These are phyloP conservation scores for Westerdykella aurantiaca DNA, from an alignment of 2,329 filamentous ascomycete species.

Conservation along the genomic window DNA sequence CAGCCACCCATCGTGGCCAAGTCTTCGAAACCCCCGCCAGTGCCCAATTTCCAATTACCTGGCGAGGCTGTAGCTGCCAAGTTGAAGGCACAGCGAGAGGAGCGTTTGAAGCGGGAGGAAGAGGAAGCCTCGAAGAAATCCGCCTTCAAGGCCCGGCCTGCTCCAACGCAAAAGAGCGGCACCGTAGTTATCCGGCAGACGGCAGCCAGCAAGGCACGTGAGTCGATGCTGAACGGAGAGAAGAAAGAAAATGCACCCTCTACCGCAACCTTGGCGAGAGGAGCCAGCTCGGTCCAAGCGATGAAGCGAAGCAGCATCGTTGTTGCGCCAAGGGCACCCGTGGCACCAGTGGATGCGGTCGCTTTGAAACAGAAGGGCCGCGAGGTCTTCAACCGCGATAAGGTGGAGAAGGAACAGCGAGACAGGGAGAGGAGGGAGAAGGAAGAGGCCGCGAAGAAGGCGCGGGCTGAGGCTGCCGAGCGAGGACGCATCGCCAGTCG, in stretches of 20 bases:
- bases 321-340: constrained; percentile 13
- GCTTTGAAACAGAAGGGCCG: constrained; percentile 38
- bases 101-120: constrained; percentile 26
- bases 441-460: constrained; percentile 45
- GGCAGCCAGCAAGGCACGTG: constrained; percentile 41
- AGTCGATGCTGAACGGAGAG: constrained; percentile 29
- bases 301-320: constrained; percentile 21
- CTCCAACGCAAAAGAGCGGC: constrained; percentile 32
- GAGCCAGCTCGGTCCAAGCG: neutral
- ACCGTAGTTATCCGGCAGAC: constrained; percentile 41
- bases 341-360: constrained; percentile 27
- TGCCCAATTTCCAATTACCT: constrained; percentile 48
- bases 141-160: constrained; percentile 45
- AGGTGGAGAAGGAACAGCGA: constrained; percentile 36
- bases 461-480: constrained; percentile 44
- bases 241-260: constrained; percentile 11
- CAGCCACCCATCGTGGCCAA: constrained; percentile 19
- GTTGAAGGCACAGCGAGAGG: constrained; percentile 30
- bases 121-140: constrained; percentile 30
- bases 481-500: constrained; percentile 40
- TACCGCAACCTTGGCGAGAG: constrained; percentile 9
- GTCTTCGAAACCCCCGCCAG: constrained; percentile 48
- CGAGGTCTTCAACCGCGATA: constrained; percentile 44
- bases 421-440: constrained; percentile 42
- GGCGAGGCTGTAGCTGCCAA: constrained; percentile 46